phyloP scores from a whole-genome alignment of 139 green algal species.

The Microglena sp. region DNA sequence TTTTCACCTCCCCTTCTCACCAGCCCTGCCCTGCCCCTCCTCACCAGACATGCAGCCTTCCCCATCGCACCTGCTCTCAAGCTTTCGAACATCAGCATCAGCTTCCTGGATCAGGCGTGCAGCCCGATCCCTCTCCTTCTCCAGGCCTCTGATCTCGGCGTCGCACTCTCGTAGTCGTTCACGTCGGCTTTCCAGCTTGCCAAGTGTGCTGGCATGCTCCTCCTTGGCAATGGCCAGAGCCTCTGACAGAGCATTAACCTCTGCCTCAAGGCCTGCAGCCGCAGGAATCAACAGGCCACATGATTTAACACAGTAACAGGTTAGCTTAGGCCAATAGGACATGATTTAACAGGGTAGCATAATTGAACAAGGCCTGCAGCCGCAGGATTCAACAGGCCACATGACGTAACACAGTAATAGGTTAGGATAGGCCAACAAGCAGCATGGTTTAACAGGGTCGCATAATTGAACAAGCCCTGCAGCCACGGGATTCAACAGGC shows the following conservation, averaged over 20 bases:
- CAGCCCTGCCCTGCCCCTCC: background rate
- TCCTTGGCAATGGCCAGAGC: conserved; percentile 4
- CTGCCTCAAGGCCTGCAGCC: conserved; percentile 10
- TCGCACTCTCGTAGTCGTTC: conserved; percentile 67
- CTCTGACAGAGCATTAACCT: conserved; percentile 7
- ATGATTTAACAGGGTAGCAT: too few relatives aligned
- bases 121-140: conserved; percentile 26
- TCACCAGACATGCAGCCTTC: too few relatives aligned
- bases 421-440: too few relatives aligned
- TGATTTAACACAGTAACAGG: conserved; percentile 1
- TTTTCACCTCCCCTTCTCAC: too few relatives aligned
- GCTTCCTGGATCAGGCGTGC: too few relatives aligned
- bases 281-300: background rate
- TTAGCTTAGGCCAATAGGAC: too few relatives aligned
- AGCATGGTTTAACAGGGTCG: too few relatives aligned
- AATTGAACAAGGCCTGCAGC: too few relatives aligned
- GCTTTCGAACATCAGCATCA: conserved; percentile 3
- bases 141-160: conserved; percentile 51
- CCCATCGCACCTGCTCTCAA: conserved; percentile 13
- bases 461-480: too few relatives aligned
- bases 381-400: too few relatives aligned
- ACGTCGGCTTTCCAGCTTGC: conserved; percentile 34
- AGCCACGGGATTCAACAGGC: too few relatives aligned
- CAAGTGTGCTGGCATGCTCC: background rate
- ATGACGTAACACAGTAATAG: too few relatives aligned